Percentiles rank a stretch among this genome's conserved stretches.
Conservation (phyloP, 176 grass and related monocot genomes). For the Pharus latifolius region DNA sequence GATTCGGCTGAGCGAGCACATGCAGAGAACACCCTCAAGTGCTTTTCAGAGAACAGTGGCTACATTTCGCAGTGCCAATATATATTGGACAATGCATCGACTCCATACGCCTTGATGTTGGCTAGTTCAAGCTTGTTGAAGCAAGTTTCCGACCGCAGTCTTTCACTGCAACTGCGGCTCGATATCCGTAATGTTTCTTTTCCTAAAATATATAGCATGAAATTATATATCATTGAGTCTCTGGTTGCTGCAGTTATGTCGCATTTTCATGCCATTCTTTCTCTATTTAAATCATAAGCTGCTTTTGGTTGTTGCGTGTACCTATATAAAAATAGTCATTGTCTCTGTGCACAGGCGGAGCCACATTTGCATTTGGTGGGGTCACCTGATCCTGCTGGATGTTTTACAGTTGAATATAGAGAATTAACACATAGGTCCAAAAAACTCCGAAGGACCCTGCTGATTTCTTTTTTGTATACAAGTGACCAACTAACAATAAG, state of each 20-base stretch:
- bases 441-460: too few species aligned
- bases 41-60: slow-evolving; percentile 97
- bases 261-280: slow-evolving; percentile 7
- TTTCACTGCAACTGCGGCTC: slow-evolving; percentile 77
- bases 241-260: slow-evolving; percentile 21
- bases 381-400: too few species aligned
- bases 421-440: too few species aligned
- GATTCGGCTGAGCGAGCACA: slow-evolving; percentile 89
- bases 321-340: slow-evolving; percentile 3
- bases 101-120: slow-evolving; percentile 96
- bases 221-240: slow-evolving; percentile 21
- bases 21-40: slow-evolving; percentile 95
- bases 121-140: slow-evolving; percentile 98
- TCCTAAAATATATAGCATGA: slow-evolving; percentile 24
- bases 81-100: slow-evolving; percentile 99
- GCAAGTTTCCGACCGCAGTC: slow-evolving; percentile 84
- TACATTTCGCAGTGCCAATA: slow-evolving; percentile 99
- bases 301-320: neutral
- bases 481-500: too few species aligned
- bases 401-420: too few species aligned
- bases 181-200: slow-evolving; percentile 97
- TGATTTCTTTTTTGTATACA: too few species aligned
- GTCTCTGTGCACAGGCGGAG: too few species aligned
- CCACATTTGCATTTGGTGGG: too few species aligned
- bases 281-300: neutral